These are phyloP conservation scores for Wolfiporia cocos DNA, from an alignment of 1,284 basidiomycete genomes.

Conservation along the genomic window DNA sequence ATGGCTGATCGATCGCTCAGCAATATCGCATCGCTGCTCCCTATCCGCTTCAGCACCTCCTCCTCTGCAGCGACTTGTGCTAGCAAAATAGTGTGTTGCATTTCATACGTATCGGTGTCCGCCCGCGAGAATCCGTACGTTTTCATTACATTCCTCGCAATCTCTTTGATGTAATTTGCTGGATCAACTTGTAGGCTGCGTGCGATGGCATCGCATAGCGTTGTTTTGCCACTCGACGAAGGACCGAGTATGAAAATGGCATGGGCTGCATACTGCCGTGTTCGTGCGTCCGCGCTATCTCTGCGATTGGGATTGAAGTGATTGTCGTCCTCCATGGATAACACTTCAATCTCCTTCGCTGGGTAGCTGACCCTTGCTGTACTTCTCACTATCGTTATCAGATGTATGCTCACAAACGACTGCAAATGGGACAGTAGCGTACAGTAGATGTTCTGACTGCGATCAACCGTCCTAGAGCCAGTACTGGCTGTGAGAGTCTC, in stretches of 20 bases:
- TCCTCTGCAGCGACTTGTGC: slow-evolving; percentile 44
- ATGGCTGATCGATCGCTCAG: slow-evolving; percentile 60
- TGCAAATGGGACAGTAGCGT: no score
- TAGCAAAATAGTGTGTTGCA: slow-evolving; percentile 56
- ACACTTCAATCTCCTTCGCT: no score
- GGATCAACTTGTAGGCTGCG: slow-evolving; percentile 31
- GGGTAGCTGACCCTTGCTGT: no score
- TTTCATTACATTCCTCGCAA: slow-evolving; percentile 53
- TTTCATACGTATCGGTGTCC: slow-evolving; percentile 42
- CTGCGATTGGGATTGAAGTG: no score
- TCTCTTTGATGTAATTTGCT: slow-evolving; percentile 43
- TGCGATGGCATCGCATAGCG: slow-evolving; percentile 48
- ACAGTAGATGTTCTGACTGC: no score
- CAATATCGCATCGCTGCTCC: slow-evolving; percentile 25
- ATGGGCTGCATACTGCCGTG: no score
- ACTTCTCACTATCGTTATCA: no score
- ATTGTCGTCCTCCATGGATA: no score
- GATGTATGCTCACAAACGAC: no score
- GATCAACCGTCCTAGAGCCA: no score
- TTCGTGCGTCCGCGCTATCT: no score
- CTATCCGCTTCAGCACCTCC: slow-evolving; percentile 16
- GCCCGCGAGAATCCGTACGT: slow-evolving; percentile 43
- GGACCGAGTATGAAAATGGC: slow-evolving; percentile 45
- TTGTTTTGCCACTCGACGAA: slow-evolving; percentile 63
- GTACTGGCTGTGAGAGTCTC: no score